Conservation (phyloP, 1,139 yeast genomes). For the Arxiozyma slooffiae region DNA sequence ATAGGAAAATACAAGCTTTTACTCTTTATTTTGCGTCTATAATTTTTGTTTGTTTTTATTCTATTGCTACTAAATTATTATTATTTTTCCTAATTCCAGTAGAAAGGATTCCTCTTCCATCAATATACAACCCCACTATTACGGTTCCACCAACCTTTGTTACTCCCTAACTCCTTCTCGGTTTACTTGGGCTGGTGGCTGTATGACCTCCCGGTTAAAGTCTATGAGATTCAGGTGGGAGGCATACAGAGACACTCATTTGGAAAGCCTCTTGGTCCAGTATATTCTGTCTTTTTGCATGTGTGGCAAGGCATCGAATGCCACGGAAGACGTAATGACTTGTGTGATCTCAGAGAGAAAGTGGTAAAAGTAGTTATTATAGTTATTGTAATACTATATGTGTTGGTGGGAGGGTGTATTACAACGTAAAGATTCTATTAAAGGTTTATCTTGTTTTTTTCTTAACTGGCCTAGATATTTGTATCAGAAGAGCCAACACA, state of each 20-base stretch:
- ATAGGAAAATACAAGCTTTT: not conserved
- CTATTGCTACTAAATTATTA: not conserved
- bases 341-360: not conserved
- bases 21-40: not conserved
- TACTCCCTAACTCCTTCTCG: not conserved
- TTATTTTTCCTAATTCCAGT: not conserved
- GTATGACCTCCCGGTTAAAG: not conserved
- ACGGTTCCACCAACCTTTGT: not conserved
- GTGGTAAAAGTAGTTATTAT: not conserved
- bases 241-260: not conserved
- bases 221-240: not conserved
- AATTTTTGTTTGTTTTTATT: too few relatives aligned
- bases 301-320: not conserved
- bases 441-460: too few relatives aligned
- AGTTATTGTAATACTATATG: not conserved
- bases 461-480: too few relatives aligned
- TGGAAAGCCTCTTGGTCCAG: not conserved
- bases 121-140: not conserved
- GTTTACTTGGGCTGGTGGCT: not conserved
- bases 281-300: not conserved
- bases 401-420: too few relatives aligned
- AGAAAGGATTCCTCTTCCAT: not conserved
- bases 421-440: too few relatives aligned
- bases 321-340: not conserved
- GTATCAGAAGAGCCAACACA: constrained; percentile 1